Percentiles rank a stretch among this genome's conserved stretches.
phyloP scores from a whole-genome alignment of 305 asterid genomes.

The Fraxinus dipetala region DNA sequence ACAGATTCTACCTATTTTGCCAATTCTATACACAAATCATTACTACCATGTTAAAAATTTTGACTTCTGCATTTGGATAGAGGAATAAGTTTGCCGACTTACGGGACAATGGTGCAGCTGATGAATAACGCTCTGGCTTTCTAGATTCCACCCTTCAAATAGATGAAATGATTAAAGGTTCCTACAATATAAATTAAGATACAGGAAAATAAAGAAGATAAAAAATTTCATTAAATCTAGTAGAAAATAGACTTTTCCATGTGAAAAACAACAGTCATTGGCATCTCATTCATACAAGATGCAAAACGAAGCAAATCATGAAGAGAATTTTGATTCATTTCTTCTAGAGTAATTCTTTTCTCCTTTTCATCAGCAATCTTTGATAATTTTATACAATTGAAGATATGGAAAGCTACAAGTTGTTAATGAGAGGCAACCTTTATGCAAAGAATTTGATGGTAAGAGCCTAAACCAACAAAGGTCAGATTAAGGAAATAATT shows the following conservation, averaged over 20 bases:
- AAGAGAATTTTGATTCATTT: not conserved
- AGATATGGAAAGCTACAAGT: not conserved
- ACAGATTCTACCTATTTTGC: not conserved
- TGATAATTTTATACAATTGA: not conserved
- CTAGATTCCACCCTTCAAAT: slow-evolving; percentile 99
- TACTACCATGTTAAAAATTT: slow-evolving; percentile 2
- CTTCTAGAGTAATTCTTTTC: not conserved
- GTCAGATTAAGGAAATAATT: not conserved
- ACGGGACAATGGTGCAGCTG: slow-evolving; percentile 99
- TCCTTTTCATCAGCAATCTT: not conserved
- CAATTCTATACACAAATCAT: not conserved
- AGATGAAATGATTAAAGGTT: slow-evolving; percentile 88
- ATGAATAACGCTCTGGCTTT: slow-evolving; percentile 95
- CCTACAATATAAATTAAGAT: slow-evolving; percentile 57
- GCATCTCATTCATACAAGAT: not conserved
- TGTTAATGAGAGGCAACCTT: not conserved
- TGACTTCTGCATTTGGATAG: slow-evolving; percentile 1
- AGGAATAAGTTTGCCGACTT: slow-evolving; percentile 36
- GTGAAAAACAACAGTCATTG: slow-evolving; percentile 5
- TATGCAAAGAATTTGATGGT: not conserved
- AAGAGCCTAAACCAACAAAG: not conserved
- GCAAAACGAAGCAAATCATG: not conserved
- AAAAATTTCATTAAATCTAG: slow-evolving; percentile 10
- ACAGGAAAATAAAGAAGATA: slow-evolving; percentile 43
- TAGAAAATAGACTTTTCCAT: slow-evolving; percentile 1